Evolutionary conservation across 2,329 filamentous ascomycete species (phyloP).

Genomic region (Pseudogymnoascus sp.): DNA sequence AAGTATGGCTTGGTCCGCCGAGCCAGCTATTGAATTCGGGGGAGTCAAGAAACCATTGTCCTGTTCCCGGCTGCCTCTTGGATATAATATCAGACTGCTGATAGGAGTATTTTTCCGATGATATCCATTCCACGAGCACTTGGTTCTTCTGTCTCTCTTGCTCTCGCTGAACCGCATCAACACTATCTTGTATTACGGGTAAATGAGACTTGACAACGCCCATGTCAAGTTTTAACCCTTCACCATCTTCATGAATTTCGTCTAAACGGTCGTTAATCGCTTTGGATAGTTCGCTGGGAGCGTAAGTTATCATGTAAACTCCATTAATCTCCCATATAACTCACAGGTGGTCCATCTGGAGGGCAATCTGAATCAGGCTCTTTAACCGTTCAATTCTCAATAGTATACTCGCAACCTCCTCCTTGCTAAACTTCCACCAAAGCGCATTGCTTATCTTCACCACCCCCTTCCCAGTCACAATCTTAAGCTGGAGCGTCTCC

Average conservation of each 20-base stretch:
- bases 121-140: constrained; percentile 30
- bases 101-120: constrained; percentile 28
- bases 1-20: not conserved
- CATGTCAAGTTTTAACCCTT: not conserved
- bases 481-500: not conserved
- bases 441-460: not conserved
- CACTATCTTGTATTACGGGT: not conserved
- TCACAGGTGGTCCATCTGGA: not conserved
- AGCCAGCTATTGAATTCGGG: constrained; percentile 13
- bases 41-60: constrained; percentile 16
- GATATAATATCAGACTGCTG: constrained; percentile 35
- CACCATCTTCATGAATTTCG: not conserved
- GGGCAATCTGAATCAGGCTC: not conserved
- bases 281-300: not conserved
- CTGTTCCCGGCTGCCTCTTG: constrained; percentile 27
- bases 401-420: not conserved
- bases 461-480: not conserved
- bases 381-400: not conserved
- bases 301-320: not conserved
- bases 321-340: not conserved
- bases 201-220: not conserved
- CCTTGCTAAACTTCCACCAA: not conserved
- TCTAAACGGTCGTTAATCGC: not conserved
- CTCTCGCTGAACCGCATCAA: not conserved
- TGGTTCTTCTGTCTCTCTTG: not conserved